Evolutionary conservation across 2,329 filamentous ascomycete species (phyloP), one percentile per base, ranked within the genome.

Genomic region (Talaromyces sp.): DNA sequence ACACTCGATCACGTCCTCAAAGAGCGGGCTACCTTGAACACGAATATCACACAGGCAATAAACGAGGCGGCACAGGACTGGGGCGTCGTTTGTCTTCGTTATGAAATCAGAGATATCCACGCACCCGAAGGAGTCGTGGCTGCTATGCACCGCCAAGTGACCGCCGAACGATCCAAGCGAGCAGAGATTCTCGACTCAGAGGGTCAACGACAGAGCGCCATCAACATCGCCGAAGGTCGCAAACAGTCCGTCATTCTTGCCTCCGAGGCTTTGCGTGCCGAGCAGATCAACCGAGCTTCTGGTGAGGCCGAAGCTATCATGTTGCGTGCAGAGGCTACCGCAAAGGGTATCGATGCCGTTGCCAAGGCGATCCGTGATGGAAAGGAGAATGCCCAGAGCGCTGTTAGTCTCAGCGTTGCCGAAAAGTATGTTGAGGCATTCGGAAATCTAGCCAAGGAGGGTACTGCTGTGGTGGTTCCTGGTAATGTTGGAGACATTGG

Each of bases 371-470:
- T 98, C 65, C 81, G 84, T 18, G 80, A 88, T 55, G 93, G 93
- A 62, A 82, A 89, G 67, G 83, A 86, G 62, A 84, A 88, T 61
- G 95, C 95, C 1, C 89, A 95, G 74, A 86, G 87, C 37, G 95
- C 95, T 28, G 84, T 99, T 50, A 93, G 91, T 71, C 79, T 99
- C 66, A 91, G 85, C 14, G 91, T 99, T 8, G 95, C 95, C 0
- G 95, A 99, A 84, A 96, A 97, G 79, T 99, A 99, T 71, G 95
- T 99, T 59, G 93, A 96, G 52, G 95, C 95, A 3, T 99, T 98
- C 72, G 88, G 85, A 68, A 91, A 93, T 73, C 82, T 99, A 69
- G 95, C 95, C 58, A 95, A 93, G 79, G 93, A 99, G 81, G 92
- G 95, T 70, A 99, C 95, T 3, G 91, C 92, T 4, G 89, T 99